Percentiles rank a stretch among this genome's conserved stretches.
phyloP scores from a whole-genome alignment of 192 early-diverging fungal species.

The Pilaira anomala region DNA sequence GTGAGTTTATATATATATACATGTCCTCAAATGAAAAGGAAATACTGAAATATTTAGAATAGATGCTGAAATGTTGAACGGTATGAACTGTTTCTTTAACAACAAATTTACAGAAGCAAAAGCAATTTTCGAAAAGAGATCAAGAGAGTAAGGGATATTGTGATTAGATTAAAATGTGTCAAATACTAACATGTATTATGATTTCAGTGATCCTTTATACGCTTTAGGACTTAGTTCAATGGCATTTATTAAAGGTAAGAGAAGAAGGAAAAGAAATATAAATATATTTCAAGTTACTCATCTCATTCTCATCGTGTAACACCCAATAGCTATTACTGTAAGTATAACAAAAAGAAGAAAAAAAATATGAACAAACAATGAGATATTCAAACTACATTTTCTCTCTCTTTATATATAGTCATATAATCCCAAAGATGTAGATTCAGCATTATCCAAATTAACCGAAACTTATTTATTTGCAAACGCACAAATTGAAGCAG shows the following conservation, averaged over 20 bases:
- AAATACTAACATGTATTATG: neutral
- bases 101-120: constrained; percentile 52
- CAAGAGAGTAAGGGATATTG: constrained; percentile 32
- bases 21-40: neutral
- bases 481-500: constrained; percentile 48
- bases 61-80: constrained; percentile 32
- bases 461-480: constrained; percentile 42
- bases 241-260: constrained; percentile 57
- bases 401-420: too few species aligned
- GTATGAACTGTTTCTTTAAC: constrained; percentile 49
- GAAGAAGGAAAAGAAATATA: neutral
- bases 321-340: constrained; percentile 32
- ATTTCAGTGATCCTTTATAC: constrained; percentile 45
- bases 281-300: neutral
- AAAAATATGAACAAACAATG: too few species aligned
- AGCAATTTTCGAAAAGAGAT: constrained; percentile 42
- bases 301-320: neutral
- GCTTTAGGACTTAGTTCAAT: constrained; percentile 51
- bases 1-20: constrained; percentile 4
- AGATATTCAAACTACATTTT: neutral
- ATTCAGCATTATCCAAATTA: constrained; percentile 40
- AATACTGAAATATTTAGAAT: neutral
- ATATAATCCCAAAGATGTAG: constrained; percentile 43
- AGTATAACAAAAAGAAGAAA: too few species aligned
- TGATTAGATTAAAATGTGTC: neutral